These are phyloP conservation scores for Acacia melanoxylon DNA, from an alignment of 306 rosid species.

Conservation along the genomic window DNA sequence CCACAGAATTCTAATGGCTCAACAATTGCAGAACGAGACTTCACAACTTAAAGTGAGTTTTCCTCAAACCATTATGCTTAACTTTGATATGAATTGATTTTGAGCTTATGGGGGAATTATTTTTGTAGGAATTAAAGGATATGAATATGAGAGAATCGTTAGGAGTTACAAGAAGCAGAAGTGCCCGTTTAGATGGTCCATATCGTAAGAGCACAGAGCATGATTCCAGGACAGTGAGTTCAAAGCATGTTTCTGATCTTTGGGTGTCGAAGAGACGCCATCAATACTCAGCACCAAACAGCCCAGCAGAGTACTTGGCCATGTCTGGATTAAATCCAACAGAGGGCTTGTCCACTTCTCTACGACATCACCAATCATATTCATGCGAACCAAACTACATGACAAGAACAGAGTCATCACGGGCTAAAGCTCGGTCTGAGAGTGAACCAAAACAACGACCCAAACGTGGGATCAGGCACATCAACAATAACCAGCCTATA, in stretches of 20 bases:
- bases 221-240: conserved; percentile 36
- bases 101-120: neutral
- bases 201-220: conserved; percentile 37
- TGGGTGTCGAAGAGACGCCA: conserved; percentile 41
- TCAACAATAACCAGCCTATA: conserved; percentile 45
- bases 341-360: conserved; percentile 36
- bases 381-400: conserved; percentile 65
- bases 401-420: conserved; percentile 78
- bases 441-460: conserved; percentile 93
- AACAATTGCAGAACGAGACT: conserved; percentile 28
- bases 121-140: conserved; percentile 44
- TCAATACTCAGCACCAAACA: conserved; percentile 39
- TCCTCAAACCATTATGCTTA: neutral
- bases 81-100: neutral
- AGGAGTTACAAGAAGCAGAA: conserved; percentile 46
- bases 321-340: conserved; percentile 37
- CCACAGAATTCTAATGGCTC: conserved; percentile 62
- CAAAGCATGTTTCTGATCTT: conserved; percentile 40
- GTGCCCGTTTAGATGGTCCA: conserved; percentile 50
- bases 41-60: conserved; percentile 40
- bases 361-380: conserved; percentile 36
- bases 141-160: conserved; percentile 41
- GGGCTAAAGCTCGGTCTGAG: conserved; percentile 75
- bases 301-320: conserved; percentile 35
- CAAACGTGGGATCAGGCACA: conserved; percentile 31